Evolutionary conservation across 345 rosid genomes (phyloP), one percentile per base, ranked within the genome.

Genomic region (Anastatica hierochuntica): DNA sequence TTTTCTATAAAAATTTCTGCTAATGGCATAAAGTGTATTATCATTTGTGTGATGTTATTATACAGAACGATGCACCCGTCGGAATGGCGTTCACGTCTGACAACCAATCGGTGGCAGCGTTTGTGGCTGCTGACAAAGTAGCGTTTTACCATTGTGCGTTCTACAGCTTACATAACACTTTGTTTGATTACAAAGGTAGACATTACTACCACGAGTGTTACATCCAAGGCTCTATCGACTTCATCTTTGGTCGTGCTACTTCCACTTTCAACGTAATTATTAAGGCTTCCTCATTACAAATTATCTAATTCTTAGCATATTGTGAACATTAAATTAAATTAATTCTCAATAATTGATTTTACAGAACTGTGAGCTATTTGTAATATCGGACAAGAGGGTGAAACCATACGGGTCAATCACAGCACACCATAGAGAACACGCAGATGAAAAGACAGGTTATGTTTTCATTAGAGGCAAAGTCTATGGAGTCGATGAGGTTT

Each of bases 131-230:
- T 1, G 96, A 90, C 62, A 81, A 62, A 79, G 79, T 26, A 51
- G 84, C 98, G 33, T 87, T 84, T 69, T 87, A 90, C 68, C 96
- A 87, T 29, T 87, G 96, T 64, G 89, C 84, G 18, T 90, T 90
- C 64, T 80, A 62, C 69, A 87, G 98, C 69, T 80, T 78, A 17
- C 98, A 90, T 68, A 87, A 87, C 69, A 90, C 95, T 12, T 69
- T 87, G n/a, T 84, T 87, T 68, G 98, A 90, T 69, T 76, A 84
- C 67, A 90, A 77, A 74, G 96, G 96, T n/a, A 74, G 96, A 39
- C 98, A 90, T 74, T 90, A 75, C 74, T 90, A 84, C 56, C 72
- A 77, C 16, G 60, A 67, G 24, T 87, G 95, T 78, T 84, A 82
- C 73, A 82, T 90, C 31, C 95, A 87, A 60, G 96, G 98, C 66